Percentiles rank a stretch among this genome's conserved stretches.
Conservation (phyloP, 257 asterid species). For the Solanum rostratum region DNA sequence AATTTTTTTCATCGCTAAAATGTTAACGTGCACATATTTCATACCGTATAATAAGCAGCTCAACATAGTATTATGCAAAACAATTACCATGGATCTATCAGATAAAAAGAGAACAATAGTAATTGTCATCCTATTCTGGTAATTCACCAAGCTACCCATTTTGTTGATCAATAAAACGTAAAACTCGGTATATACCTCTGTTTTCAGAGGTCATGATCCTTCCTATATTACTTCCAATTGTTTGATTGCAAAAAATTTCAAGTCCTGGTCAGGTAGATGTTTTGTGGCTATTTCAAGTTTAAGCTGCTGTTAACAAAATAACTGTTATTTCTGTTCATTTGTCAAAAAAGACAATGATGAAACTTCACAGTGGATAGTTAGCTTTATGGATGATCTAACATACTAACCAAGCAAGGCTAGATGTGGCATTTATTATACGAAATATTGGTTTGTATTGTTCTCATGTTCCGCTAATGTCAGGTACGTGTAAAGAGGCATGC, state of each 20-base stretch:
- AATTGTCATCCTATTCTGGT: not conserved
- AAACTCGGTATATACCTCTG: not conserved
- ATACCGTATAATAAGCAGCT: not conserved
- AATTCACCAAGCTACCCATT: not conserved
- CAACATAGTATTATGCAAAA: not conserved
- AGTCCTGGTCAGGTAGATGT: not conserved
- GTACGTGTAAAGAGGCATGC: constrained; percentile 34
- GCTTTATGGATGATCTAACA: not conserved
- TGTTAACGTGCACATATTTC: not conserved
- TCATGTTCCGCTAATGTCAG: constrained; percentile 19
- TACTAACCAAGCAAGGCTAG: not conserved
- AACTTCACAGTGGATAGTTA: not conserved
- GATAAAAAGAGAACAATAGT: not conserved
- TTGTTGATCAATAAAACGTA: not conserved
- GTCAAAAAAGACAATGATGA: not conserved
- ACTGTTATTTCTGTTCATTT: not conserved
- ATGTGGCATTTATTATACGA: not conserved
- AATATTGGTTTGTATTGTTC: not conserved
- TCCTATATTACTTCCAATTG: not conserved
- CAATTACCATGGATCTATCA: not conserved
- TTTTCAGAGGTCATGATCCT: not conserved
- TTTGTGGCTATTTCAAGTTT: not conserved
- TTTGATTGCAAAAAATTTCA: constrained; percentile 16
- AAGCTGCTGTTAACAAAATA: not conserved
- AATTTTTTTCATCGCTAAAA: not conserved